Evolutionary conservation across 148 eudicot genomes (phyloP), one percentile per base, ranked within the genome.

Genomic region (Fagopyrum tataricum): DNA sequence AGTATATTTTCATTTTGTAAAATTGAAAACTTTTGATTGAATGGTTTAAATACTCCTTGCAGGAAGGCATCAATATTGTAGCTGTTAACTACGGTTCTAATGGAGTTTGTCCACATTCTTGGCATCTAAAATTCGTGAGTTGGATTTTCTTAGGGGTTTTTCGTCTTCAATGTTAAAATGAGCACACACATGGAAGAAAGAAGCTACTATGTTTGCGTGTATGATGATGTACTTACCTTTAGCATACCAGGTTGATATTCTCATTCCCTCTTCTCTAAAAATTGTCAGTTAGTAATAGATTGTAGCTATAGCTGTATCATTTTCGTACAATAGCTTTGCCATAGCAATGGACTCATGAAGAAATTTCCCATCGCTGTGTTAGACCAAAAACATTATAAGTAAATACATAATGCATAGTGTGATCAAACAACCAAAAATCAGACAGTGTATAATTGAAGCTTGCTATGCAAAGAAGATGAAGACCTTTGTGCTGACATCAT

Each of bases 41-140:
- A 7, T 51, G 69, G 7, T 39, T n/a, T 42, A n/a, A n/a, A 9
- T 67, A 44, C 12, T 64, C 44, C 23, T 79, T 74, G 70, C 80
- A 93, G 98, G 98, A 93, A 71, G 95, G 97, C 74, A 92, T 82
- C 44, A 93, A 88, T 78, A 82, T 87, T 59, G 78, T 93, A 81
- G 92, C 88, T 49, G 90, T 91, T 74, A 93, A 91, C 79, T 93
- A 91, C 77, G 98, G 92, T 77, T 85, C 97, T 79, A 91, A 86
- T 74, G 91, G 95, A 62, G n/a, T n/a, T 52, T 93, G 98, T 67
- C 90, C 87, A n/a, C 87, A 86, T 81, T 97, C 97, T 75, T 89
- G 98, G 51, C 91, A 71, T 75, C 77, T 81, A 59, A 93, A 87
- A 81, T 55, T 87, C 78, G 98, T 93, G 81, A 87, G 92, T 81